A percentile compares a stretch with the other conserved stretches of the same genome.
phyloP scores from a whole-genome alignment of 2,329 filamentous ascomycete species.

The Zasmidium angulare region DNA sequence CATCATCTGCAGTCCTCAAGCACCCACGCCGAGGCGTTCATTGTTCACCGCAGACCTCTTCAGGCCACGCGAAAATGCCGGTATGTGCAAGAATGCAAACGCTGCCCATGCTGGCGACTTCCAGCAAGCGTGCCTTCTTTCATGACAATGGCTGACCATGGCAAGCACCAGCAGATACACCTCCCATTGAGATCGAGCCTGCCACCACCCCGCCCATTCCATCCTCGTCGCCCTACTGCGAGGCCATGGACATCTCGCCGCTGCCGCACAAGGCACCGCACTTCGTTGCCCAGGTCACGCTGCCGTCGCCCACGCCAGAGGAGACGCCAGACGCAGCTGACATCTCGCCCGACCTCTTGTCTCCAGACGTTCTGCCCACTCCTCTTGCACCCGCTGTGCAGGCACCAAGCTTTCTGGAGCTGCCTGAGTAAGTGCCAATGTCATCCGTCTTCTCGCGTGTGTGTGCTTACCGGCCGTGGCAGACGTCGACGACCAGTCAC shows the following conservation, averaged over 20 bases:
- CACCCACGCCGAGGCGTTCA: slow-evolving; percentile 79
- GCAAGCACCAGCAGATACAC: slow-evolving; percentile 35
- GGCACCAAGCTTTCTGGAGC: slow-evolving; percentile 23
- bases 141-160: neutral
- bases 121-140: neutral
- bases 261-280: slow-evolving; percentile 78
- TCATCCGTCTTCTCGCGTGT: slow-evolving; percentile 5
- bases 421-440: slow-evolving; percentile 31
- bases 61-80: slow-evolving; percentile 42
- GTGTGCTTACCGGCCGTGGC: slow-evolving; percentile 19
- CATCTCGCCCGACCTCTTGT: slow-evolving; percentile 30
- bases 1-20: slow-evolving; percentile 64
- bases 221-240: slow-evolving; percentile 77
- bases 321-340: slow-evolving; percentile 45
- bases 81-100: slow-evolving; percentile 30
- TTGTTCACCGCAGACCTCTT: slow-evolving; percentile 76
- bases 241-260: slow-evolving; percentile 92
- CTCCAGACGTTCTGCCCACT: slow-evolving; percentile 30
- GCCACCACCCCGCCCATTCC: slow-evolving; percentile 77
- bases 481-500: slow-evolving; percentile 42
- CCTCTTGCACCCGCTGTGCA: slow-evolving; percentile 16
- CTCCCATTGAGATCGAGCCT: slow-evolving; percentile 58
- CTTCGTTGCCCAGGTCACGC: slow-evolving; percentile 59
- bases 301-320: slow-evolving; percentile 71
- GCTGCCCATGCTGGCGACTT: neutral